Percentiles rank a stretch among this genome's conserved stretches.
Conservation (phyloP, 78 protist species). For the Anaeramoeba ignava region DNA sequence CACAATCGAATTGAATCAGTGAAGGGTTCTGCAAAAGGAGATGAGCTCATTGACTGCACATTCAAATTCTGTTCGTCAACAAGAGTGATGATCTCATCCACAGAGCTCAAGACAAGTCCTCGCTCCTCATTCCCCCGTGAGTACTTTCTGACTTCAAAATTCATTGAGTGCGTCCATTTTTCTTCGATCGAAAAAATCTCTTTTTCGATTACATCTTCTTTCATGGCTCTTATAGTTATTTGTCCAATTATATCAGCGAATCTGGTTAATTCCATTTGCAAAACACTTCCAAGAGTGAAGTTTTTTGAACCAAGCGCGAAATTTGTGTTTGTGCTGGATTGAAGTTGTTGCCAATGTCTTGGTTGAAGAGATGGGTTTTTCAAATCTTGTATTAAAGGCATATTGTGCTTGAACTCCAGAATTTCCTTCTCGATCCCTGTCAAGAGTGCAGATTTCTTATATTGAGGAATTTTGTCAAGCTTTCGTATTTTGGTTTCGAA, state of each 20-base stretch:
- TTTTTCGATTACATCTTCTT: conserved; percentile 60
- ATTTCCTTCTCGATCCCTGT: conserved; percentile 15
- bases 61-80: conserved; percentile 62
- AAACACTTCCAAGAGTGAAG: conserved; percentile 12
- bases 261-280: conserved; percentile 41
- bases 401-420: conserved; percentile 34
- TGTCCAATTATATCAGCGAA: conserved; percentile 45
- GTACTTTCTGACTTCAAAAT: conserved; percentile 36
- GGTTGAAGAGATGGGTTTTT: conserved; percentile 54
- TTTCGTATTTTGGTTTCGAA: background rate
- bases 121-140: conserved; percentile 8
- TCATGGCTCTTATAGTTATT: conserved; percentile 31
- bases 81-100: conserved; percentile 43
- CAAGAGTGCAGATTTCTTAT: conserved; percentile 4
- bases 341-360: conserved; percentile 68
- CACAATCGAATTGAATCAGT: conserved; percentile 40
- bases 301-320: conserved; percentile 31
- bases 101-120: conserved; percentile 31
- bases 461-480: conserved; percentile 16
- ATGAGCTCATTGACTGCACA: conserved; percentile 45
- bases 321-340: conserved; percentile 35
- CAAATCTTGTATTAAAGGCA: conserved; percentile 58
- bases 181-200: conserved; percentile 31
- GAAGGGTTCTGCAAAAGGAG: conserved; percentile 42
- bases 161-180: conserved; percentile 41